Conservation (phyloP, 2,329 filamentous ascomycete genomes). For the Coleophoma eucalyptorum region DNA sequence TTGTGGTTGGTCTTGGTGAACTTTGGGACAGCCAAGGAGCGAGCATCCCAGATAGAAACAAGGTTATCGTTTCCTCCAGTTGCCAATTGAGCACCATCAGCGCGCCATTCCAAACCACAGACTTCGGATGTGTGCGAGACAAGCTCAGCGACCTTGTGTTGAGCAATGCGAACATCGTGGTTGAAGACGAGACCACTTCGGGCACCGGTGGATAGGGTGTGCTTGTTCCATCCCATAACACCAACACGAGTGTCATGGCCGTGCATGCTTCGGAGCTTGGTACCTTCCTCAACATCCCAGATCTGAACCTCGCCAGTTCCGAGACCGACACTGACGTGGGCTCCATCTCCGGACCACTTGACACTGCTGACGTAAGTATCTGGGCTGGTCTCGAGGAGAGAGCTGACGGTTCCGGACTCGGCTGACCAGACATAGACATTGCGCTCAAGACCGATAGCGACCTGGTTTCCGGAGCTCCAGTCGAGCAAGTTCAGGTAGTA, state of each 20-base stretch:
- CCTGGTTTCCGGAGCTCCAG: constrained; percentile 97
- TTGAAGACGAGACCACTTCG: constrained; percentile 95
- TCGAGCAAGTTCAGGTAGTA: constrained; percentile 99
- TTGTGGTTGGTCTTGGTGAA: constrained; percentile 99
- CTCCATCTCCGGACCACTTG: constrained; percentile 97
- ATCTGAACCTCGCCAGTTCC: constrained; percentile 97
- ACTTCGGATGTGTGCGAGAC: constrained; percentile 97
- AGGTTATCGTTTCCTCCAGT: constrained; percentile 99
- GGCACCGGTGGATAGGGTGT: constrained; percentile 90
- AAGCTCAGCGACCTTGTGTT: constrained; percentile 97
- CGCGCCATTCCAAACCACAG: constrained; percentile 95
- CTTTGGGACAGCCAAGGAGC: constrained; percentile 88
- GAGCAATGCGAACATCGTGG: constrained; percentile 94
- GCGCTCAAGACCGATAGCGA: constrained; percentile 94
- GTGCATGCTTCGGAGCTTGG: constrained; percentile 97
- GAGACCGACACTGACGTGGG: constrained; percentile 92
- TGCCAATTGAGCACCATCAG: constrained; percentile 92
- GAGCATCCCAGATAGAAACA: constrained; percentile 98
- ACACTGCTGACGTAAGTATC: constrained; percentile 98
- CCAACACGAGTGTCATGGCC: constrained; percentile 95
- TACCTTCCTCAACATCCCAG: constrained; percentile 94
- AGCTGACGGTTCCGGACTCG: constrained; percentile 84
- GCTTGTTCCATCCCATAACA: constrained; percentile 99
- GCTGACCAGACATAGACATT: constrained; percentile 99
- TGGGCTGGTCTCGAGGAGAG: constrained; percentile 78